Percentiles rank a stretch among this genome's conserved stretches.
These are phyloP conservation scores for Dianthus caryophyllus DNA, from an alignment of 148 eudicot genomes.

Conservation along the genomic window DNA sequence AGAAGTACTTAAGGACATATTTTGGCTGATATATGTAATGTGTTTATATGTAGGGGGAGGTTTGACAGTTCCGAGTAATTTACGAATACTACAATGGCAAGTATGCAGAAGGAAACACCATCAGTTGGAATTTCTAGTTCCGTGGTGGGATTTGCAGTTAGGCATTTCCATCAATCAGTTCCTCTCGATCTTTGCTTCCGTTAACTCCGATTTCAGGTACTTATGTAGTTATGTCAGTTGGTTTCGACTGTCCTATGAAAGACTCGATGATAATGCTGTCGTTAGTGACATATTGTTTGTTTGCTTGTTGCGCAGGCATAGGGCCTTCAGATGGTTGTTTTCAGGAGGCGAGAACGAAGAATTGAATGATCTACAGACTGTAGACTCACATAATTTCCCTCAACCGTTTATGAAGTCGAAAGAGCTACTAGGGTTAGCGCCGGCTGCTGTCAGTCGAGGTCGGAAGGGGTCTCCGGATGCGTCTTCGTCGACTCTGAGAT, in stretches of 20 bases:
- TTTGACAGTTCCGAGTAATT: slow-evolving; percentile 79
- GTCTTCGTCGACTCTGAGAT: slow-evolving; percentile 41
- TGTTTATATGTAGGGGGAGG: slow-evolving; percentile 97
- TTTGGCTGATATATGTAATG: background rate
- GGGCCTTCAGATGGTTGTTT: slow-evolving; percentile 80
- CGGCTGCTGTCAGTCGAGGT: slow-evolving; percentile 73
- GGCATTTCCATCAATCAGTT: slow-evolving; percentile 94
- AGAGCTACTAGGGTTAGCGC: slow-evolving; percentile 70
- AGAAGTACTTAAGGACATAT: background rate
- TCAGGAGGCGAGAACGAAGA: slow-evolving; percentile 76
- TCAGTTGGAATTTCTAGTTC: slow-evolving; percentile 76
- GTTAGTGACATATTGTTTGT: background rate
- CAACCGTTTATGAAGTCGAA: slow-evolving; percentile 60
- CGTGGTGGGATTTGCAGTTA: slow-evolving; percentile 98
- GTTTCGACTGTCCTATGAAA: too few species aligned
- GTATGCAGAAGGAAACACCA: slow-evolving; percentile 75
- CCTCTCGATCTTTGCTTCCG: slow-evolving; percentile 79
- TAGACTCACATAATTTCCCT: slow-evolving; percentile 79
- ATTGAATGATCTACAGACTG: slow-evolving; percentile 64
- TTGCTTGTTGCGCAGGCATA: slow-evolving; percentile 44
- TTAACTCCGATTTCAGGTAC: slow-evolving; percentile 94
- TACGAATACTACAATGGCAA: slow-evolving; percentile 94
- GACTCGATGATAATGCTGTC: too few species aligned
- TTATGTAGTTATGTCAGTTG: background rate
- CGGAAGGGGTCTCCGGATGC: slow-evolving; percentile 48